Evolutionary conservation across 441 rosid genomes (phyloP).

Genomic region (Populus hybrid): DNA sequence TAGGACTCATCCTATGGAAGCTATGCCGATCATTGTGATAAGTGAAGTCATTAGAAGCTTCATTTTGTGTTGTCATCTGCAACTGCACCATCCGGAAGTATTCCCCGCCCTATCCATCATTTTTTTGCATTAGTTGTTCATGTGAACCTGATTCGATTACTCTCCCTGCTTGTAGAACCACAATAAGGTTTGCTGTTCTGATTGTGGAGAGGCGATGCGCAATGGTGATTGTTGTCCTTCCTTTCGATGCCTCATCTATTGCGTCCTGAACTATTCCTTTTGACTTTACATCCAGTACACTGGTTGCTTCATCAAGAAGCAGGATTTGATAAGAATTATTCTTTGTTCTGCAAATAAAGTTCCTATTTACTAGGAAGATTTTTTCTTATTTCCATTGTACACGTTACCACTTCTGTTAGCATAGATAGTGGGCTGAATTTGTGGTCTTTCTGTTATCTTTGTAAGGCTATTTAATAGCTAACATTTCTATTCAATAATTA

Average conservation of each 20-base stretch:
- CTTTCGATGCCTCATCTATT: conserved; percentile 55
- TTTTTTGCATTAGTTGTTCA: conserved; percentile 37
- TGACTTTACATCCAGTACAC: conserved; percentile 64
- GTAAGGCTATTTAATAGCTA: too few species aligned
- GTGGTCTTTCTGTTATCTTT: too few species aligned
- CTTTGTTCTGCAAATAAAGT: too few species aligned
- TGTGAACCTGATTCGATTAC: conserved; percentile 67
- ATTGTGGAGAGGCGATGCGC: conserved; percentile 66
- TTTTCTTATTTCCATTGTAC: too few species aligned
- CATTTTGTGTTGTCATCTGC: conserved; percentile 39
- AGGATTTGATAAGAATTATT: too few species aligned
- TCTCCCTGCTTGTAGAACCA: conserved; percentile 56
- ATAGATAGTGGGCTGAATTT: too few species aligned
- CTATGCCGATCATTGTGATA: conserved; percentile 28
- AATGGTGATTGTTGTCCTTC: conserved; percentile 59
- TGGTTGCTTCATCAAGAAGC: conserved; percentile 70
- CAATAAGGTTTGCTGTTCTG: conserved; percentile 41
- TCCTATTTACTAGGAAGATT: too few species aligned
- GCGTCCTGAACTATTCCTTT: conserved; percentile 65
- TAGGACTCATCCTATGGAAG: conserved; percentile 23
- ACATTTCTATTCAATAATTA: too few species aligned
- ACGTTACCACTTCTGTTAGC: too few species aligned
- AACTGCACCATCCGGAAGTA: conserved; percentile 49
- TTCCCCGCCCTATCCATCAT: conserved; percentile 40
- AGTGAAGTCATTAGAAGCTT: conserved; percentile 12